Evolutionary conservation across 73 alveolate species (phyloP).

Genomic region (Durusdinium trenchii): DNA sequence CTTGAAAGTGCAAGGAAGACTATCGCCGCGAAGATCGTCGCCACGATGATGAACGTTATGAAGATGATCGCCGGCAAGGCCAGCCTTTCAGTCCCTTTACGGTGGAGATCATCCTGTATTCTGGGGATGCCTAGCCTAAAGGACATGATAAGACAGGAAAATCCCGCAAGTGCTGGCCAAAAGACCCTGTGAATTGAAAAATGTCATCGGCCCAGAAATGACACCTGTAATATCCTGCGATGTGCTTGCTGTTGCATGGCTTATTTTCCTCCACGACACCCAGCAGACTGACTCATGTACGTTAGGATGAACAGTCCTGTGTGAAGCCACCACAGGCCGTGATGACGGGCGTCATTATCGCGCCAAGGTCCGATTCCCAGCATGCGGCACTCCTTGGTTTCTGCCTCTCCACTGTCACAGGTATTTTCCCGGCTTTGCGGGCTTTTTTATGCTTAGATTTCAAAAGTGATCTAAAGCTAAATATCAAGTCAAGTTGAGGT

Average conservation of each 20-base stretch:
- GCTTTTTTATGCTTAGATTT: neutral
- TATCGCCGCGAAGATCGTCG: neutral
- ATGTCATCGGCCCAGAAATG: neutral
- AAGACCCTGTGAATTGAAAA: too few species aligned
- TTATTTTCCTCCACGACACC: neutral
- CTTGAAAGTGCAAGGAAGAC: too few species aligned
- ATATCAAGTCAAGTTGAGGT: neutral
- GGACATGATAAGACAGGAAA: too few species aligned
- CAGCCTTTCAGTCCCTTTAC: too few species aligned
- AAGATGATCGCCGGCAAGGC: conserved; percentile 23
- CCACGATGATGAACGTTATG: conserved; percentile 27
- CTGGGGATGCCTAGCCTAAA: too few species aligned
- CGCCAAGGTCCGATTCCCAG: neutral
- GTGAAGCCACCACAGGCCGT: neutral
- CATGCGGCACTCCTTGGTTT: neutral
- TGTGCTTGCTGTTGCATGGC: neutral
- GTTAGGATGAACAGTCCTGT: neutral
- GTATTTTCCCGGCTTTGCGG: neutral
- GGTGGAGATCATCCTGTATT: too few species aligned
- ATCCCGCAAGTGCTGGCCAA: too few species aligned
- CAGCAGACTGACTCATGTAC: too few species aligned
- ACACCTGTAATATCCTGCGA: neutral
- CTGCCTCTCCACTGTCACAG: too few species aligned
- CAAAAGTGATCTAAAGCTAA: neutral
- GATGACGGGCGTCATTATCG: conserved; percentile 68